Percentiles rank a stretch among this genome's conserved stretches.
Conservation (phyloP, 164 flowering plant species). For the Sedum album region DNA sequence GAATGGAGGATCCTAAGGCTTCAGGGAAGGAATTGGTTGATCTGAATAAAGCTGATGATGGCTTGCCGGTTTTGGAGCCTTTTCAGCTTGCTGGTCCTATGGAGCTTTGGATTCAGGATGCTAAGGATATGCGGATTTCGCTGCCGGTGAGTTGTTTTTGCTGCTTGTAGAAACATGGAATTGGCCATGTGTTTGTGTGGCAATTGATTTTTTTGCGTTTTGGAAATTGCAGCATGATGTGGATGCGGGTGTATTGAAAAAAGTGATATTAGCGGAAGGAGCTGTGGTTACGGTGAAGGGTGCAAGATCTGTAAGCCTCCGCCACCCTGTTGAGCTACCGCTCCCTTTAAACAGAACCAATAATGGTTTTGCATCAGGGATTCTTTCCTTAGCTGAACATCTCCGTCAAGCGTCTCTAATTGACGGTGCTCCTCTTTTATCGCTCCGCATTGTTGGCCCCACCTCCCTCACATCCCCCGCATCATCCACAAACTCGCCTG, state of each 20-base stretch:
- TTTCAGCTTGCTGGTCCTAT: constrained; percentile 94
- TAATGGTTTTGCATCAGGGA: constrained; percentile 62
- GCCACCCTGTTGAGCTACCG: constrained; percentile 79
- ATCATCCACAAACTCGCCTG: constrained; percentile 37
- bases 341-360: constrained; percentile 59
- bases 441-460: constrained; percentile 74
- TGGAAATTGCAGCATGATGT: constrained; percentile 82
- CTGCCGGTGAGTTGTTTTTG: constrained; percentile 48
- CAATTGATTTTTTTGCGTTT: background rate
- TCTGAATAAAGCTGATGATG: constrained; percentile 16
- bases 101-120: constrained; percentile 98
- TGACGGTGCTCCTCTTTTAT: constrained; percentile 40
- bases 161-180: too few species aligned
- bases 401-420: constrained; percentile 53
- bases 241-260: constrained; percentile 88
- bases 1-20: constrained; percentile 28
- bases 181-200: background rate
- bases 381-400: constrained; percentile 55
- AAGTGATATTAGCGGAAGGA: constrained; percentile 85
- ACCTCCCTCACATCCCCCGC: constrained; percentile 72
- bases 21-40: constrained; percentile 36
- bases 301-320: constrained; percentile 88
- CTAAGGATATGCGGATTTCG: constrained; percentile 69
- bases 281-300: constrained; percentile 91
- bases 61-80: constrained; percentile 70